Evolutionary conservation across 1,139 yeast genomes (phyloP), one percentile per base, ranked within the genome.

Genomic region (Yamadazyma epiphylla): DNA sequence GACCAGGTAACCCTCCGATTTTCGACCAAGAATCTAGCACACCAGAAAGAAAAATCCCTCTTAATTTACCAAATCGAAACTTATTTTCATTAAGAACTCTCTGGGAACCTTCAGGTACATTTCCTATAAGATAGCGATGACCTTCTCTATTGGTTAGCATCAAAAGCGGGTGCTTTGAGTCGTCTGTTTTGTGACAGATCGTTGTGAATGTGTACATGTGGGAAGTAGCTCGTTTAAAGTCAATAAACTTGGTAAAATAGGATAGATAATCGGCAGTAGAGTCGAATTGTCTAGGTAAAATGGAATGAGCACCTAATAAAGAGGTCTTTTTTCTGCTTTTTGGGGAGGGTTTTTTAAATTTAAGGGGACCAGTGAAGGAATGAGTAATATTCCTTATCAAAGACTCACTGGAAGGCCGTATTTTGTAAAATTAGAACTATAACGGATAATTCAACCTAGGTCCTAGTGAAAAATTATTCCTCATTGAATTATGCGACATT

Each of bases 1-100:
- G 60, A 0, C 98, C 98, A 0, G 97, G 96, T 9, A 91, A 57
- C 0, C 98, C 98, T 9, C 95, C 89, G 5, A 88, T 61, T 14
- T 80, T 70, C 5, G 71, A 56, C 96, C 96, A 89, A 9, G 58
- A 40, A 30, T 68, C 61, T 10, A 84, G 43, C 10, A 64, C 64
- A 2, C 98, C 98, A 0, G 95, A 79, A 5, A 89, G 49, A 46
- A 86, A 88, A 3, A 89, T 64, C 19, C 78, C 74, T 32, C 74
- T 69, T 21, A 87, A 58, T 41, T 75, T 79, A 25, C 71, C 71
- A 13, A 79, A 58, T 38, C 72, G 63, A 15, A 77, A 53, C 30
- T 73, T 70, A 38, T 70, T 64, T 36, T 78, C 82, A 36, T 73
- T 72, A 30, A 81, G 54, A 7, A 72, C 60, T 43, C 98, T 64